Conservation (phyloP, 495 filamentous ascomycete genomes). For the Rostrohypoxylon terebratum region DNA sequence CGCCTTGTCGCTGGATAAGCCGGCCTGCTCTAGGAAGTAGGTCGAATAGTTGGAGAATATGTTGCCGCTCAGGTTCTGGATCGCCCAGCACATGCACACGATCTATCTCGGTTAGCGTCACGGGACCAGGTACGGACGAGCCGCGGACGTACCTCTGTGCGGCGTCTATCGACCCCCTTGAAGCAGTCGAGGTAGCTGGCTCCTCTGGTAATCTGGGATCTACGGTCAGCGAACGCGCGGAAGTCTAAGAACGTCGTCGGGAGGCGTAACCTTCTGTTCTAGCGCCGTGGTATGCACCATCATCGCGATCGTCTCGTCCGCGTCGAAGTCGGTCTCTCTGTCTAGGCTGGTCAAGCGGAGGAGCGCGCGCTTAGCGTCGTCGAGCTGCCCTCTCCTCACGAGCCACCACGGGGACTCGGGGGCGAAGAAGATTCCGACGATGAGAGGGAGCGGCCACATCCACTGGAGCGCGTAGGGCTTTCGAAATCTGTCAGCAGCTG, state of each 20-base stretch:
- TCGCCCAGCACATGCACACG: conserved; percentile 83
- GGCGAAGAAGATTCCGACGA: conserved; percentile 75
- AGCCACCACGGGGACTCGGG: conserved; percentile 89
- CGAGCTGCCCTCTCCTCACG: conserved; percentile 73
- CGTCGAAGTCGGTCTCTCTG: conserved; percentile 71
- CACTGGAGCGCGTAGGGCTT: conserved; percentile 79
- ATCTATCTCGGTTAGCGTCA: conserved; percentile 56
- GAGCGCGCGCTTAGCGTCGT: conserved; percentile 75
- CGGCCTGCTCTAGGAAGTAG: conserved; percentile 80
- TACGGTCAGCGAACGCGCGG: conserved; percentile 6
- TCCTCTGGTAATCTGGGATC: conserved; percentile 66
- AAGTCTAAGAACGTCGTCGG: neutral
- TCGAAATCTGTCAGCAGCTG: conserved; percentile 28
- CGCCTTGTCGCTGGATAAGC: conserved; percentile 66
- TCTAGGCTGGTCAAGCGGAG: conserved; percentile 71
- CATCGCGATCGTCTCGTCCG: conserved; percentile 83
- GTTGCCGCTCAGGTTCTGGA: conserved; percentile 83
- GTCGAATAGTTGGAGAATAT: conserved; percentile 85
- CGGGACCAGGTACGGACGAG: neutral
- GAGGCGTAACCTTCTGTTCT: conserved; percentile 65
- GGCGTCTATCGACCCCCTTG: conserved; percentile 75
- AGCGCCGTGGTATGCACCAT: conserved; percentile 85
- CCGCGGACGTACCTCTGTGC: conserved; percentile 67
- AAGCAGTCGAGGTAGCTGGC: conserved; percentile 81
- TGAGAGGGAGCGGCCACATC: conserved; percentile 85